Base-by-base conservation (phyloP, 495 filamentous ascomycete genomes). In the Aspergillus avenaceus region DNA sequence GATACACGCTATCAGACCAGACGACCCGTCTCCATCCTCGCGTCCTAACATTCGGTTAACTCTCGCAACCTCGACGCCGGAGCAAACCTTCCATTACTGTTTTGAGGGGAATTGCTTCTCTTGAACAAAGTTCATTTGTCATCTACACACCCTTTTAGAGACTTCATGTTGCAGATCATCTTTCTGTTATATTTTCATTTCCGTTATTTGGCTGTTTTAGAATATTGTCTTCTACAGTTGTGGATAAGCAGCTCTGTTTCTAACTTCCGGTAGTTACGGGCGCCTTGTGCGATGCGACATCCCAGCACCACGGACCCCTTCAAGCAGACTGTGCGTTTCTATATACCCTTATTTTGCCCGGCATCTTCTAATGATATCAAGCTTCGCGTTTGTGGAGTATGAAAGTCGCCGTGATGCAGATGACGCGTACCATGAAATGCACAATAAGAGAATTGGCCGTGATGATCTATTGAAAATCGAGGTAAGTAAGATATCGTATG, bases 361-460 rank as follows among this genome's bases (percentile, higher is more conserved):
- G 50, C 41, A 28, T 49, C 50, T 57, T 55, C 60, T 66, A 34
- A 51, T 18, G 1, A 29, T 45, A 47, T 32, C 32, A 44, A 98
- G 93, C 51, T 99, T 99, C 68, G 93, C 93, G 14, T 99, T 99
- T 73, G 93, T 99, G 45, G 93, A 99, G 72, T 99, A 99, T 70
- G 93, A 99, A 76, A 95, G 90, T 70, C 90, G 93, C 59, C 95
- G 93, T 60, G 93, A 99, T 79, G 91, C 93, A 38, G 93, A 99
- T 74, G 93, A 99, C 79, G 93, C 93, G 26, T 99, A 99, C 65
- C 90, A 97, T 70, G 93, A 99, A 71, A 97, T 99, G 95, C 93
- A 99, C 69, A 97, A 97, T 75, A 96, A 95, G 82, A 89, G 93
- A 46, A 91, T 99, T 59, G 91, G 91, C 36, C 87, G 91, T 46